Evolutionary conservation across 2,329 filamentous ascomycete species (phyloP).

Genomic region (Thielaviopsis musarum): DNA sequence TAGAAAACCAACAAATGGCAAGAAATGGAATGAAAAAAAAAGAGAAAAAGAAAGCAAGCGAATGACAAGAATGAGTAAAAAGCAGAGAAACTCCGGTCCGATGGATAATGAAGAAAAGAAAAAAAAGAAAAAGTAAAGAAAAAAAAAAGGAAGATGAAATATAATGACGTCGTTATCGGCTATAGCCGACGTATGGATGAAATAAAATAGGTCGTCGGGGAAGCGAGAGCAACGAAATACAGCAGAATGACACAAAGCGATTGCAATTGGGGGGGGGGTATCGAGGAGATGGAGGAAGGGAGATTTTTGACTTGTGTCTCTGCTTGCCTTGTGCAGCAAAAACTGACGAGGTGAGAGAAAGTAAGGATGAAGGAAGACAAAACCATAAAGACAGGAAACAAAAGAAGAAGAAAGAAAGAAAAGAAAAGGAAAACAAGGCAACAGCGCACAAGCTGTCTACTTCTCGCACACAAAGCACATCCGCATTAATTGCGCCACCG

Average conservation of each 20-base stretch:
- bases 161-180: neutral
- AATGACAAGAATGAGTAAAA: neutral
- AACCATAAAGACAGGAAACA: too few relatives aligned
- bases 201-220: neutral
- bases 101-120: neutral
- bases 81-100: neutral
- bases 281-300: neutral
- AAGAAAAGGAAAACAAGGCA: too few relatives aligned
- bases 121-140: neutral
- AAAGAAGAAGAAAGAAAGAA: too few relatives aligned
- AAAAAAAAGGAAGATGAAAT: neutral
- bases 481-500: neutral
- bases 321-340: neutral
- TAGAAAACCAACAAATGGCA: neutral
- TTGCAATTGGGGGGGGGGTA: neutral
- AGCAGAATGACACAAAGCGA: neutral
- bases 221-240: neutral
- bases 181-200: neutral
- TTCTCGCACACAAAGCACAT: neutral
- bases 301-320: neutral
- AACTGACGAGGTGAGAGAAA: neutral
- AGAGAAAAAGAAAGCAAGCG: neutral
- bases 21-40: neutral
- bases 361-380: too few relatives aligned
- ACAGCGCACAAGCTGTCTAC: neutral